Evolutionary conservation across 208 protist genomes (phyloP).

Genomic region (Acanthamoeba healyi): DNA sequence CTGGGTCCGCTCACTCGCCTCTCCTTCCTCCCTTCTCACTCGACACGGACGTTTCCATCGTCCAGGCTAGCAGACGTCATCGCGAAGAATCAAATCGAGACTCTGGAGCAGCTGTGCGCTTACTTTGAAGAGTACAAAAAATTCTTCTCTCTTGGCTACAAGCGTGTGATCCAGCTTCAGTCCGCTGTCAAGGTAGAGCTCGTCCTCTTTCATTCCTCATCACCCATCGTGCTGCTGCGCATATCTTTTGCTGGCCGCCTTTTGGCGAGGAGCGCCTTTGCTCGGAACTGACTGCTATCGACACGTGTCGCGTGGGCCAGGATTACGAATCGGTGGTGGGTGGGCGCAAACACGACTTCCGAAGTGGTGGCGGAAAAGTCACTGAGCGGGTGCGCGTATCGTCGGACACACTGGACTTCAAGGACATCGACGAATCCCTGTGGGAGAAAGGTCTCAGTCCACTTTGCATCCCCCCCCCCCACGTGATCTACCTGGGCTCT

Average conservation of each 20-base stretch:
- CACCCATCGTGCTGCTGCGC: background rate
- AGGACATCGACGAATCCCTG: constrained; percentile 45
- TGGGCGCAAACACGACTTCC: constrained; percentile 28
- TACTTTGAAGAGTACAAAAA: constrained; percentile 52
- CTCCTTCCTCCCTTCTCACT: too few relatives aligned
- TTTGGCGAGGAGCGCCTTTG: background rate
- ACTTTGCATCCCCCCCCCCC: background rate
- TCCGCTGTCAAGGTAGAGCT: background rate
- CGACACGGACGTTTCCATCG: too few relatives aligned
- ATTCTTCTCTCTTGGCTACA: constrained; percentile 38
- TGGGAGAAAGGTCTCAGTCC: constrained; percentile 60
- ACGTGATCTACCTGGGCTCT: too few relatives aligned
- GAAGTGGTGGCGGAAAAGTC: constrained; percentile 39
- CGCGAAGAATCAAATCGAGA: constrained; percentile 52
- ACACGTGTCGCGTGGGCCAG: background rate
- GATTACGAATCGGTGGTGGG: constrained; percentile 15
- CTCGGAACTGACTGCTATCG: background rate
- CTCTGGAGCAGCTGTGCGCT: constrained; percentile 40
- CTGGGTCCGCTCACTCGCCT: background rate
- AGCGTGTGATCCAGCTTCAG: constrained; percentile 46
- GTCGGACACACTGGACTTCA: background rate
- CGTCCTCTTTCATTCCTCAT: background rate
- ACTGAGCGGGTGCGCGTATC: constrained; percentile 55
- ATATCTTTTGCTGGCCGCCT: background rate
- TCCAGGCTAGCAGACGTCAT: constrained; percentile 27